Base-by-base conservation (phyloP, 176 grass and related monocot species). In the Phoenix roebelenii region DNA sequence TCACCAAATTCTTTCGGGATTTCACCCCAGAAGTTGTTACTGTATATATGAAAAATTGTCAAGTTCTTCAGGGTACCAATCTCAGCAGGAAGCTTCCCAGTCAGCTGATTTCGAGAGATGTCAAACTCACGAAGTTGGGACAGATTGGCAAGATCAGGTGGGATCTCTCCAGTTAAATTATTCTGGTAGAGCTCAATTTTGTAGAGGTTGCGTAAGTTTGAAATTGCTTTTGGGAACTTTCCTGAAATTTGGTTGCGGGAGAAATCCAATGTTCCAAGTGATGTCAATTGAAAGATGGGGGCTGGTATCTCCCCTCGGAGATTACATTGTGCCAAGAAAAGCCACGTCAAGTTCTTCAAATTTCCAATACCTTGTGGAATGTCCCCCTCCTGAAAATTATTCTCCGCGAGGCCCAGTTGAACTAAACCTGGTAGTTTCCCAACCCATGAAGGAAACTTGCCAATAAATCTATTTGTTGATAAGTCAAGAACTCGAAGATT, bases 101-200 rank as follows among this genome's bases (percentile, higher is more conserved):
- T 74, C 23, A 98, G 58, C 51, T 91, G 87, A 68, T 91, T 97
- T 18, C n/a, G 78, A 51, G 93, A 98, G 65, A 92, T 81, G 65
- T 98, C 93, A 54, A 98, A 98, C 83, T 98, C 93, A 58, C 75
- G 82, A 51, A 98, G 71, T 68, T 80, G 60, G 7, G 66, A 80
- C 16, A 92, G 63, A 16, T 64, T 74, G 72, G 58, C 78, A 76
- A 98, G 50, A 32, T 92, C 79, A 58, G 32, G 67, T 67, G 93
- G 93, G 76, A 98, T 77, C 76, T 88, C 78, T 79, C 93, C 93
- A 55, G 81, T 97, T 48, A 97, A 58, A 20, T 97, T 97, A 65
- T 97, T 97, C 51, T 85, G 78, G 78, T 88, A 92, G 63, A 97
- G 81, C 81, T 97, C 93, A 70, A 97, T 92, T 76, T 97, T 97